A percentile compares a stretch with the other conserved stretches of the same genome.
phyloP scores from a whole-genome alignment of 2,329 filamentous ascomycete species.

The Fusarium dimerum region DNA sequence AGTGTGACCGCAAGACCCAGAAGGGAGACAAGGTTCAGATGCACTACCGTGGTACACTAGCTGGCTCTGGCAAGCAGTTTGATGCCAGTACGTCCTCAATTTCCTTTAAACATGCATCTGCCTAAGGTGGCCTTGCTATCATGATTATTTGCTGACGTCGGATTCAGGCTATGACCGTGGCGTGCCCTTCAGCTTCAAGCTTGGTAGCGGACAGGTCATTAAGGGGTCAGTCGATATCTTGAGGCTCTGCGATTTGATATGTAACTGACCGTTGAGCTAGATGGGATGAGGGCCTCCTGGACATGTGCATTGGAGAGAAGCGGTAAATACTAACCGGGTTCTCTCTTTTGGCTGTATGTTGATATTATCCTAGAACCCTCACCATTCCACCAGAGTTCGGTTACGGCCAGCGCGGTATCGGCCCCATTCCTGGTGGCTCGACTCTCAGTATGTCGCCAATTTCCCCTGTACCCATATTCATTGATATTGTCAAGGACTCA shows the following conservation, averaged over 20 bases:
- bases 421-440: conserved; percentile 80
- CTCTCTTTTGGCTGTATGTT: conserved; percentile 7
- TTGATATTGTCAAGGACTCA: conserved; percentile 12
- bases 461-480: not conserved
- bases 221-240: conserved; percentile 62
- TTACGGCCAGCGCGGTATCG: conserved; percentile 75
- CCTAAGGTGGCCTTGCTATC: not conserved
- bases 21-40: conserved; percentile 80
- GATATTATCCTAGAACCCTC: conserved; percentile 57
- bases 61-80: conserved; percentile 73
- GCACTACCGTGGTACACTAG: conserved; percentile 85
- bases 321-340: conserved; percentile 43
- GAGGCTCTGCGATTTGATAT: conserved; percentile 6
- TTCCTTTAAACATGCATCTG: conserved; percentile 8
- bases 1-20: conserved; percentile 77
- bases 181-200: conserved; percentile 72
- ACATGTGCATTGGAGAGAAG: conserved; percentile 97
- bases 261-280: conserved; percentile 41
- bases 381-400: conserved; percentile 86
- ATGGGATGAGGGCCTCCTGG: conserved; percentile 87
- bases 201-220: conserved; percentile 85
- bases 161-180: conserved; percentile 69
- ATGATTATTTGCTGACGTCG: conserved; percentile 9
- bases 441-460: conserved; percentile 64
- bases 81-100: conserved; percentile 62